Percentiles rank a stretch among this genome's conserved stretches.
phyloP scores from a whole-genome alignment of 169 alveolate genomes.

The Plasmodium vinckei region DNA sequence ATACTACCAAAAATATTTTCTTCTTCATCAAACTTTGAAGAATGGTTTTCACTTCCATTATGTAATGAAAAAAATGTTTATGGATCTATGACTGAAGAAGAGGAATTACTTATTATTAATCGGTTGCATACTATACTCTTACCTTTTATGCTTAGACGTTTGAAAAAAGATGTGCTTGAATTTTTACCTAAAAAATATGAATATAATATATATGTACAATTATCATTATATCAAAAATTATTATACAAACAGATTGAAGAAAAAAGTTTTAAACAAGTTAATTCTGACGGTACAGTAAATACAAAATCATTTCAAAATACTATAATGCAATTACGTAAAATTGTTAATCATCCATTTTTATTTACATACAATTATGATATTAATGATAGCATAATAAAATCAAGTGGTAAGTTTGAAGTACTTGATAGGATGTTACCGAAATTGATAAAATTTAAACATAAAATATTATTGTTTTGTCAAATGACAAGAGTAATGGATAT shows the following conservation, averaged over 20 bases:
- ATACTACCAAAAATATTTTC: constrained; percentile 97
- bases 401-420: constrained; percentile 93
- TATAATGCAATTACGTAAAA: constrained; percentile 98
- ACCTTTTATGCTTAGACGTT: constrained; percentile 98
- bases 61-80: constrained; percentile 32
- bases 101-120: constrained; percentile 80
- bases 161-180: constrained; percentile 97
- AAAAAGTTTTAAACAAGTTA: constrained; percentile 82
- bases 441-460: constrained; percentile 82
- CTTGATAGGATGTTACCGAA: constrained; percentile 90
- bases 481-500: constrained; percentile 96
- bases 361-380: constrained; percentile 90
- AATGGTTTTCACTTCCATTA: constrained; percentile 91
- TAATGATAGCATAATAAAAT: constrained; percentile 91
- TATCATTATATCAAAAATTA: constrained; percentile 94
- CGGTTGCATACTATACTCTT: constrained; percentile 96
- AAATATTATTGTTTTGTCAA: constrained; percentile 93
- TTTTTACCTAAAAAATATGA: constrained; percentile 97
- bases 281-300: constrained; percentile 68
- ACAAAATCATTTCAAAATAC: constrained; percentile 85
- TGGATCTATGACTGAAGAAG: constrained; percentile 57
- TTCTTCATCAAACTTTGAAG: constrained; percentile 96
- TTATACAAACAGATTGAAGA: constrained; percentile 93
- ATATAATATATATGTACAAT: constrained; percentile 89
- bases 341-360: constrained; percentile 97